Evolutionary conservation across 306 rosid genomes (phyloP).

Genomic region (Rosa persica): DNA sequence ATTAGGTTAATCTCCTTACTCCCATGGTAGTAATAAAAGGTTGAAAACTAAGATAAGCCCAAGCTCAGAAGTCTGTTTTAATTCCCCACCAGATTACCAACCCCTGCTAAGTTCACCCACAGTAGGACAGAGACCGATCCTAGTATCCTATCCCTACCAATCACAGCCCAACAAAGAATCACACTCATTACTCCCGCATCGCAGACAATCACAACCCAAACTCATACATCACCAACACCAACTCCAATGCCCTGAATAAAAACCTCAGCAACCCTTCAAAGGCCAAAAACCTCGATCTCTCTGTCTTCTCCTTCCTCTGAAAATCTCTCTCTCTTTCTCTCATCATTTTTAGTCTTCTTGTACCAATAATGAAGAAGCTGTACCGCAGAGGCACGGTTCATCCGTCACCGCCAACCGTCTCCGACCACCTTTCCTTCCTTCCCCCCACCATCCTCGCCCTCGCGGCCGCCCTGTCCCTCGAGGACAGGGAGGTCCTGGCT

Average conservation of each 20-base stretch:
- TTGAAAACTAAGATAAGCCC: not conserved
- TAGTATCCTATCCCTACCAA: slow-evolving; percentile 23
- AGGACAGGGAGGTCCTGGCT: slow-evolving; percentile 73
- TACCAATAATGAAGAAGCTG: slow-evolving; percentile 75
- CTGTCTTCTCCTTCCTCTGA: not conserved
- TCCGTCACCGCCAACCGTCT: slow-evolving; percentile 78
- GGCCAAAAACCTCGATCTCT: slow-evolving; percentile 13
- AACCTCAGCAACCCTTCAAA: slow-evolving; percentile 47
- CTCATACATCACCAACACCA: slow-evolving; percentile 32
- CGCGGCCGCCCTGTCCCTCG: slow-evolving; percentile 62
- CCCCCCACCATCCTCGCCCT: slow-evolving; percentile 79
- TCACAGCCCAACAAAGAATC: slow-evolving; percentile 14
- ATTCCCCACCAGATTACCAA: slow-evolving; percentile 15
- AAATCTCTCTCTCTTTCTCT: not conserved
- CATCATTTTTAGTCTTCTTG: slow-evolving; percentile 3
- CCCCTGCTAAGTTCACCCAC: slow-evolving; percentile 37
- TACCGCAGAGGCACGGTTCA: slow-evolving; percentile 76
- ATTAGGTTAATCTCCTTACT: not conserved
- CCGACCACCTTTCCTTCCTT: slow-evolving; percentile 81
- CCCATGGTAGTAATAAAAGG: not conserved
- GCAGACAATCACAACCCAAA: slow-evolving; percentile 25
- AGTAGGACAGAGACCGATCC: slow-evolving; percentile 26
- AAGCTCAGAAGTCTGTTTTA: not conserved
- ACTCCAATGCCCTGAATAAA: slow-evolving; percentile 38
- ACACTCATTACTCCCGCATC: slow-evolving; percentile 29